A percentile compares a stretch with the other conserved stretches of the same genome.
These are phyloP conservation scores for Tolypocladium paradoxum DNA, from an alignment of 2,329 filamentous ascomycete genomes.

Conservation along the genomic window DNA sequence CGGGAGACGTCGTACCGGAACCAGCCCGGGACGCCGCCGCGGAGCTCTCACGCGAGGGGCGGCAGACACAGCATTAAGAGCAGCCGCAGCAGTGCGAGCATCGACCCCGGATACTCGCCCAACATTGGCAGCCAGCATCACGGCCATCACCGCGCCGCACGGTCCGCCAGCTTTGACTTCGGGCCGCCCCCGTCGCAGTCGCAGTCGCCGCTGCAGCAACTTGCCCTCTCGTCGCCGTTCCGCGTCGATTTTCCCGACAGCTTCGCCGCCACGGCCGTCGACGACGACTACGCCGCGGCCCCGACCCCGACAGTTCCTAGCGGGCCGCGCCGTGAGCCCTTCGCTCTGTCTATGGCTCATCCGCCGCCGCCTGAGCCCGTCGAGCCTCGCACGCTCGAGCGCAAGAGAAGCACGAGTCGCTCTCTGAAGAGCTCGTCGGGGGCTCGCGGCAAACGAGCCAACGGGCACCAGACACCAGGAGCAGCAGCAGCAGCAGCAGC, in stretches of 20 bases:
- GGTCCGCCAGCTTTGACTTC: constrained; percentile 69
- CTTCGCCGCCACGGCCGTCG: constrained; percentile 20
- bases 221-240: constrained; percentile 24
- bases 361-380: constrained; percentile 28
- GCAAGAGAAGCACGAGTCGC: constrained; percentile 44
- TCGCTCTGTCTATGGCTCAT: constrained; percentile 22
- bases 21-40: constrained; percentile 29
- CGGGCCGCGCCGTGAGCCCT: constrained; percentile 51
- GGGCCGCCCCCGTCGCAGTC: constrained; percentile 21
- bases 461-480: constrained; percentile 12
- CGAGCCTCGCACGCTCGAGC: constrained; percentile 31
- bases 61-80: constrained; percentile 63
- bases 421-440: constrained; percentile 40
- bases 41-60: constrained; percentile 36
- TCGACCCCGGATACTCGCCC: constrained; percentile 50
- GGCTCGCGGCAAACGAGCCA: constrained; percentile 17
- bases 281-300: constrained; percentile 63
- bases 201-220: constrained; percentile 13
- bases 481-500: constrained; percentile 3
- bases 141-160: constrained; percentile 27
- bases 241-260: constrained; percentile 38
- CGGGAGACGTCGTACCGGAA: constrained; percentile 32
- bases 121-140: constrained; percentile 46
- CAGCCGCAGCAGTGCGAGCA: constrained; percentile 51
- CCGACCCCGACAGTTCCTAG: constrained; percentile 76